phyloP scores from a whole-genome alignment of 345 rosid species.

The Excoecaria agallocha region DNA sequence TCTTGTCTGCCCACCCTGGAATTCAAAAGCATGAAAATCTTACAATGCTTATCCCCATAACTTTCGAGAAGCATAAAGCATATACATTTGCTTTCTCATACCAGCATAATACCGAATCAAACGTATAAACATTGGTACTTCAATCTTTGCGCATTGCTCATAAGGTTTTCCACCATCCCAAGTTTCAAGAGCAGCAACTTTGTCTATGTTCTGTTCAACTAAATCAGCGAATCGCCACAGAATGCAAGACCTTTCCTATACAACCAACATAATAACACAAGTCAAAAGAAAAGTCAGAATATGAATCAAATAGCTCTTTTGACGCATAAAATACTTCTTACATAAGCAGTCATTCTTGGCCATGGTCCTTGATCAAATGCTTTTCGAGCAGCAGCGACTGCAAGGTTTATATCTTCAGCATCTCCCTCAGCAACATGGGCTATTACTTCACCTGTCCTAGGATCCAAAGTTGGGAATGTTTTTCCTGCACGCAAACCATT shows the following conservation, averaged over 20 bases:
- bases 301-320: no score
- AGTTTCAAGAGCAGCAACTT: constrained; percentile 68
- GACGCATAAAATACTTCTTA: constrained; percentile 15
- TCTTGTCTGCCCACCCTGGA: constrained; percentile 65
- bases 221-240: constrained; percentile 68
- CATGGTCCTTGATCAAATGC: constrained; percentile 94
- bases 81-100: constrained; percentile 12
- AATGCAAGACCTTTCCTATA: constrained; percentile 68
- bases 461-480: constrained; percentile 79
- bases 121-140: constrained; percentile 61
- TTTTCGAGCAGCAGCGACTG: constrained; percentile 83
- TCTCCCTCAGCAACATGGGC: constrained; percentile 81
- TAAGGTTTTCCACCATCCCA: constrained; percentile 83
- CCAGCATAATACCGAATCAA: constrained; percentile 73
- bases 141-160: constrained; percentile 60
- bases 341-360: constrained; percentile 86
- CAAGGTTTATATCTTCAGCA: constrained; percentile 70
- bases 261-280: neutral
- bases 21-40: neutral
- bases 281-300: no score
- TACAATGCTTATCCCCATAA: neutral
- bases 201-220: constrained; percentile 67
- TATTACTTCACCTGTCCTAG: constrained; percentile 77
- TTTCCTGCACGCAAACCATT: constrained; percentile 28
- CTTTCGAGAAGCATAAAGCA: no score